A percentile compares a stretch with the other conserved stretches of the same genome.
Conservation (phyloP, 495 filamentous ascomycete species). For the Aspergillus affinis region DNA sequence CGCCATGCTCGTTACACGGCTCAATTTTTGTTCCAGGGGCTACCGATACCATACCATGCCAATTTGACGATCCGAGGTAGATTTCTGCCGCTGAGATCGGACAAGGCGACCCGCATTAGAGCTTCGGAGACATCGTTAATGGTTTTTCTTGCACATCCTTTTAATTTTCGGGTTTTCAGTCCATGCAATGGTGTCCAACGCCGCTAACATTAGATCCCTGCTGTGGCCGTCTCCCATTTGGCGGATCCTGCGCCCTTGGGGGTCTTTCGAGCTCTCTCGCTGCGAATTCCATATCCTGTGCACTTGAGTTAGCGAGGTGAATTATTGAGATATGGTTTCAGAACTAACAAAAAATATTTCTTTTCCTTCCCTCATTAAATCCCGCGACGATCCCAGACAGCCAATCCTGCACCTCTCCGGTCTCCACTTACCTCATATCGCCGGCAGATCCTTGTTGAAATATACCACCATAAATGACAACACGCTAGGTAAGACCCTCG, state of each 20-base stretch:
- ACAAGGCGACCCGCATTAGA: conserved; percentile 5
- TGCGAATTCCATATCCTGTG: not conserved
- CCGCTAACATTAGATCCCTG: conserved; percentile 25
- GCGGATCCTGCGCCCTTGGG: conserved; percentile 14
- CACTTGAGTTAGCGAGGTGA: not conserved
- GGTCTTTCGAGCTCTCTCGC: conserved; percentile 9
- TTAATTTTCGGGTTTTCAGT: conserved; percentile 7
- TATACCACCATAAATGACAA: not conserved
- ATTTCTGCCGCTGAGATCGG: conserved; percentile 12
- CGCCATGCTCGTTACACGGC: conserved; percentile 18
- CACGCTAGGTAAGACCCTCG: not conserved
- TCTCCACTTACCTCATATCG: not conserved
- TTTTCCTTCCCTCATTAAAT: conserved; percentile 4
- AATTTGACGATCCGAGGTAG: conserved; percentile 19
- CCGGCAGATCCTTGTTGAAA: not conserved
- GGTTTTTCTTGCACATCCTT: conserved; percentile 1
- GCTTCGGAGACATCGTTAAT: not conserved
- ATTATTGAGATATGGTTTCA: not conserved
- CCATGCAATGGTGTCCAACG: conserved; percentile 45
- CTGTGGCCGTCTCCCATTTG: conserved; percentile 10
- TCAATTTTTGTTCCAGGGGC: conserved; percentile 9
- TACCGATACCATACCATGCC: conserved; percentile 16
- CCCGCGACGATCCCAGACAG: not conserved
- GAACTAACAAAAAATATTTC: not conserved
- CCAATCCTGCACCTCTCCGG: not conserved